Conservation (phyloP, 306 rosid species). For the Gastrolobium bilobum region DNA sequence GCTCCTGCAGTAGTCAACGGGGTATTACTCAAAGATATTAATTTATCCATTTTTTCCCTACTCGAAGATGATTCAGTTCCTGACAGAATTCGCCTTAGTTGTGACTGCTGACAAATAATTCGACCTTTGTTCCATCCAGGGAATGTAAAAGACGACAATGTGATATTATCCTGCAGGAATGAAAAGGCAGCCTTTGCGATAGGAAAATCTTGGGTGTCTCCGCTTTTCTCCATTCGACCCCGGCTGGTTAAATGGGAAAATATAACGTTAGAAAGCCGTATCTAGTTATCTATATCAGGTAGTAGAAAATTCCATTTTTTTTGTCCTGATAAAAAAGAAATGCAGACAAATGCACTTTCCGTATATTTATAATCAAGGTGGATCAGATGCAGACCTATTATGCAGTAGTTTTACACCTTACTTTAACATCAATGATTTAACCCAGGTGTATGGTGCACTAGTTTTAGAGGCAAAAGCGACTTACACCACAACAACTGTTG, state of each 20-base stretch:
- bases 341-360: conserved; percentile 14
- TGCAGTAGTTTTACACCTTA: conserved; percentile 9
- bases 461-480: conserved; percentile 49
- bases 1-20: conserved; percentile 57
- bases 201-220: conserved; percentile 65
- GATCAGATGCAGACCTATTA: conserved; percentile 21
- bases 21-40: conserved; percentile 68
- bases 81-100: conserved; percentile 73
- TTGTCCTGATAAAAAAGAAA: neutral
- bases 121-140: conserved; percentile 93
- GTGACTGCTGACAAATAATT: conserved; percentile 82
- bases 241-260: conserved; percentile 70
- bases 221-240: conserved; percentile 76
- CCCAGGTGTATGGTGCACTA: conserved; percentile 11
- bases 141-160: conserved; percentile 68
- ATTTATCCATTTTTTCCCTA: conserved; percentile 53
- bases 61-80: conserved; percentile 68
- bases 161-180: conserved; percentile 74
- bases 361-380: conserved; percentile 22
- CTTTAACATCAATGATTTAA: conserved; percentile 12
- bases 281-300: conserved; percentile 5
- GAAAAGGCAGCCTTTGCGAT: conserved; percentile 80
- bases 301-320: neutral
- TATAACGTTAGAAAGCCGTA: conserved; percentile 43
- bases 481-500: conserved; percentile 89